These are phyloP conservation scores for Salix suchowensis DNA, from an alignment of 345 rosid species.

Conservation along the genomic window DNA sequence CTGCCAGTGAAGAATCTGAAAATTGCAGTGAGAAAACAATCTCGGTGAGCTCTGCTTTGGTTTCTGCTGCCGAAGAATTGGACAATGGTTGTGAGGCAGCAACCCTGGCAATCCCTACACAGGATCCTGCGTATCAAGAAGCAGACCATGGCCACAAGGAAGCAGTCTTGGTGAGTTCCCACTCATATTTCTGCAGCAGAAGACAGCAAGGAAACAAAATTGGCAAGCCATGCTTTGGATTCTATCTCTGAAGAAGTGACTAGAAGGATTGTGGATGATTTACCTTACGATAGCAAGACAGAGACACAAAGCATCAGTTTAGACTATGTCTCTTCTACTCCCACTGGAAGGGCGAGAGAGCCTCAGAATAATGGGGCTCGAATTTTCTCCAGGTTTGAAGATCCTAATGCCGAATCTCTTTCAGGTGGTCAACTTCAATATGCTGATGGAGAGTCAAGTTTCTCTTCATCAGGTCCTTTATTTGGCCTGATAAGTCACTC, in stretches of 20 bases:
- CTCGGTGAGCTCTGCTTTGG: slow-evolving; percentile 9
- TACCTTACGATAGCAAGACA: slow-evolving; percentile 14
- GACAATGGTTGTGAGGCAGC: background rate
- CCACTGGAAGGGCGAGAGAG: slow-evolving; percentile 14
- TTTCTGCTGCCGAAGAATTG: slow-evolving; percentile 13
- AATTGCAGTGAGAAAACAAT: slow-evolving; percentile 5
- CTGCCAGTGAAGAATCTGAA: slow-evolving; percentile 12
- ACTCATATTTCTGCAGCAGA: background rate
- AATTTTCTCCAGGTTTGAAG: slow-evolving; percentile 18
- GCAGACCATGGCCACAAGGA: background rate
- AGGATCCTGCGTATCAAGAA: background rate
- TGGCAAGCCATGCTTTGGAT: background rate
- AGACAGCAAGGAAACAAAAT: slow-evolving; percentile 3
- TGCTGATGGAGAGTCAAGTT: slow-evolving; percentile 61
- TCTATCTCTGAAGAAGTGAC: background rate
- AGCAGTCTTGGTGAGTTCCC: background rate
- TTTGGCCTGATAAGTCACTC: slow-evolving; percentile 62
- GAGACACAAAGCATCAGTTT: slow-evolving; percentile 33
- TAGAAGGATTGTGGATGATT: slow-evolving; percentile 5
- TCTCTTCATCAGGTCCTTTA: slow-evolving; percentile 55
- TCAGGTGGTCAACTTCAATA: slow-evolving; percentile 30
- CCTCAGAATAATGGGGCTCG: slow-evolving; percentile 16
- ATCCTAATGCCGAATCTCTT: slow-evolving; percentile 16
- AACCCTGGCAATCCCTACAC: background rate
- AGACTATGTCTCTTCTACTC: slow-evolving; percentile 24